These are phyloP conservation scores for Articulospora tetracladia DNA, from an alignment of 495 filamentous ascomycete genomes.

Conservation along the genomic window DNA sequence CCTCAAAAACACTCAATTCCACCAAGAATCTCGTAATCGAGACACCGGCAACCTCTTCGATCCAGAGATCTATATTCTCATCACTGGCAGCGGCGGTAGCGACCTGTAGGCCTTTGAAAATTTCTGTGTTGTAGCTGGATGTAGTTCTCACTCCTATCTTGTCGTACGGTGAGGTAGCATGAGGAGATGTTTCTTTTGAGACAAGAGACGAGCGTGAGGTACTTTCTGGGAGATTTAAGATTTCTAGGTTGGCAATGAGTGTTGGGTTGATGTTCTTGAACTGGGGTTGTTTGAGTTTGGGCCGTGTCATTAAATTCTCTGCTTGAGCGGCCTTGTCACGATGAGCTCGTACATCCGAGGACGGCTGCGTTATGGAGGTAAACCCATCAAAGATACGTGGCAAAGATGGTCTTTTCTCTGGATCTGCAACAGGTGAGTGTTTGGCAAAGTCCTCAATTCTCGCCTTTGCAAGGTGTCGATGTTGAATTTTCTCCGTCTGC, in stretches of 20 bases:
- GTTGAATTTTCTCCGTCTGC: not conserved
- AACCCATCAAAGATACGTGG: not conserved
- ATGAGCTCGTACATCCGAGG: not conserved
- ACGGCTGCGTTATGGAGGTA: not conserved
- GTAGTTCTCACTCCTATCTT: not conserved
- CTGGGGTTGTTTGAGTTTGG: not conserved
- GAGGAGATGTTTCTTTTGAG: not conserved
- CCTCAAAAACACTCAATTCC: slow-evolving; percentile 42
- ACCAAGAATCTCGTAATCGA: slow-evolving; percentile 41
- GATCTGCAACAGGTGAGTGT: slow-evolving; percentile 6
- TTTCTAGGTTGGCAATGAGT: not conserved
- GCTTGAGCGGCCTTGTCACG: not conserved
- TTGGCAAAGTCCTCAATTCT: slow-evolving; percentile 6
- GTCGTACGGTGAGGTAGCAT: no score
- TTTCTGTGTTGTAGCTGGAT: slow-evolving; percentile 33
- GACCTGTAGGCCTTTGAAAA: slow-evolving; percentile 44
- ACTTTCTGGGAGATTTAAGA: not conserved
- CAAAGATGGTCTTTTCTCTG: slow-evolving; percentile 8
- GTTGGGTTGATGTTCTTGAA: not conserved
- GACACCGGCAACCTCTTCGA: slow-evolving; percentile 40
- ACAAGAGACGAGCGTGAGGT: not conserved
- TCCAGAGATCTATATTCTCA: slow-evolving; percentile 38
- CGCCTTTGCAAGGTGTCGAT: not conserved
- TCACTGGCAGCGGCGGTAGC: slow-evolving; percentile 45
- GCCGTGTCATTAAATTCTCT: not conserved